A percentile compares a stretch with the other conserved stretches of the same genome.
Conservation (phyloP, 768 basidiomycete species). For the Dendrothele bispora region DNA sequence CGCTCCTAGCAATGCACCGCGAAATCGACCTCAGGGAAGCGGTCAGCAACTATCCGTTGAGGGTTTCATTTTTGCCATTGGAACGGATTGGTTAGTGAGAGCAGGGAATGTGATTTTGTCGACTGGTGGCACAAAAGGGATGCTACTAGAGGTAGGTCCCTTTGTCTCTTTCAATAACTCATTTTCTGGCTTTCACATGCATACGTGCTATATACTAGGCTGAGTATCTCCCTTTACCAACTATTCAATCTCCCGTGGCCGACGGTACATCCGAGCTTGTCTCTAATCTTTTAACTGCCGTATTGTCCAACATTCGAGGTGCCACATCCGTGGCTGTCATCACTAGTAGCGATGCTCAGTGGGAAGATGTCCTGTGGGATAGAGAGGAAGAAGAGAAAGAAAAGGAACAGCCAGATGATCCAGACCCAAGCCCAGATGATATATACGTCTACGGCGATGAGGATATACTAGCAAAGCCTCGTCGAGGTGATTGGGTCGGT, state of each 20-base stretch:
- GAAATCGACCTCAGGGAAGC: slow-evolving; percentile 46
- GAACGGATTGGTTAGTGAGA: slow-evolving; percentile 79
- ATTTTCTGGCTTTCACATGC: slow-evolving; percentile 2
- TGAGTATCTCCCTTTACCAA: slow-evolving; percentile 79
- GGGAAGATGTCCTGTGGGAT: slow-evolving; percentile 81
- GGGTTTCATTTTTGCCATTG: slow-evolving; percentile 72
- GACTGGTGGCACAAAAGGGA: slow-evolving; percentile 77
- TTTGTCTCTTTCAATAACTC: neutral
- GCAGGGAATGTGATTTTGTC: slow-evolving; percentile 76
- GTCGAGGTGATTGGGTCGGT: slow-evolving; percentile 72
- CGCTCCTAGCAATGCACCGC: slow-evolving; percentile 34
- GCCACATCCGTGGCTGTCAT: slow-evolving; percentile 76
- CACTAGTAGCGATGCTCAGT: slow-evolving; percentile 75
- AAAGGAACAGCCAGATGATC: slow-evolving; percentile 19
- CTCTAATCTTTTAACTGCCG: slow-evolving; percentile 71
- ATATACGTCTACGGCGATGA: slow-evolving; percentile 65
- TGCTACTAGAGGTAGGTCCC: slow-evolving; percentile 72
- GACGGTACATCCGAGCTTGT: slow-evolving; percentile 74
- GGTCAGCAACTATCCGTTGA: slow-evolving; percentile 74
- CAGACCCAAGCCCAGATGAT: slow-evolving; percentile 39
- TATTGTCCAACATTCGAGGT: slow-evolving; percentile 71
- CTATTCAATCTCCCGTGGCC: slow-evolving; percentile 52
- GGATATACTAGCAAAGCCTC: slow-evolving; percentile 41
- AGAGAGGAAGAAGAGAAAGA: slow-evolving; percentile 58
- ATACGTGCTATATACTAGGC: too few relatives aligned